A percentile compares a stretch with the other conserved stretches of the same genome.
Evolutionary conservation across 2,329 filamentous ascomycete species (phyloP).

Genomic region (Penicillium sp.): DNA sequence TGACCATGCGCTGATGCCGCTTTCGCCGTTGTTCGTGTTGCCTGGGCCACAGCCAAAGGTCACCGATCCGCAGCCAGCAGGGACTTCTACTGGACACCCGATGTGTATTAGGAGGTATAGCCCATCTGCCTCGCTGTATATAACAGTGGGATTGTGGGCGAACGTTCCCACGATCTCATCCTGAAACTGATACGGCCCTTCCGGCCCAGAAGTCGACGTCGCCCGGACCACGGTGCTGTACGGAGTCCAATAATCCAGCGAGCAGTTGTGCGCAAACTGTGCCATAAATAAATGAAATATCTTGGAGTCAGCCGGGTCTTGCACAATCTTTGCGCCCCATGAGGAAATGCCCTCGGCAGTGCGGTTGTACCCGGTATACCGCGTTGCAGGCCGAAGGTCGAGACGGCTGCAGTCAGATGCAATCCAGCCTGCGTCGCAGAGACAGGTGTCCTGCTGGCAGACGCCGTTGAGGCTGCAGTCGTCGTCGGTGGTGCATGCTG

Average conservation of each 20-base stretch:
- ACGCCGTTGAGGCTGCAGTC: conserved; percentile 42
- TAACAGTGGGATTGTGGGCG: conserved; percentile 45
- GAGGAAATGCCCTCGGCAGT: conserved; percentile 44
- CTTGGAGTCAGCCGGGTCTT: conserved; percentile 34
- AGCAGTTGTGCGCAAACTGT: conserved; percentile 46
- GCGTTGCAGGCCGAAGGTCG: conserved; percentile 41
- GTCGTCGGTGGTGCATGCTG: conserved; percentile 25
- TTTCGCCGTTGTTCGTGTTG: conserved; percentile 14
- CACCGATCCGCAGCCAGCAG: conserved; percentile 17
- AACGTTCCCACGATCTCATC: conserved; percentile 42
- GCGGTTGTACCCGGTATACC: conserved; percentile 45
- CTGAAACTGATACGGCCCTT: conserved; percentile 43
- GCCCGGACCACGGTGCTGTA: conserved; percentile 45
- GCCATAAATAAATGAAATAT: conserved; percentile 47
- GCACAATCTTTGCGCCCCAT: conserved; percentile 47
- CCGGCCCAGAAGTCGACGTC: conserved; percentile 41
- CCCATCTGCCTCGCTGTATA: conserved; percentile 44
- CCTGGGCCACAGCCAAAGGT: conserved; percentile 15
- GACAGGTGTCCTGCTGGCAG: conserved; percentile 21
- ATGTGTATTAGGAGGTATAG: conserved; percentile 47
- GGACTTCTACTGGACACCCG: conserved; percentile 32
- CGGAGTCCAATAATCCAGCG: conserved; percentile 46
- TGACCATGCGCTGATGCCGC: conserved; percentile 15
- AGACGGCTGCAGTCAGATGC: conserved; percentile 43
- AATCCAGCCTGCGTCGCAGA: conserved; percentile 44